These are phyloP conservation scores for Leishmania arabica DNA, from an alignment of 208 protist genomes.

Conservation along the genomic window DNA sequence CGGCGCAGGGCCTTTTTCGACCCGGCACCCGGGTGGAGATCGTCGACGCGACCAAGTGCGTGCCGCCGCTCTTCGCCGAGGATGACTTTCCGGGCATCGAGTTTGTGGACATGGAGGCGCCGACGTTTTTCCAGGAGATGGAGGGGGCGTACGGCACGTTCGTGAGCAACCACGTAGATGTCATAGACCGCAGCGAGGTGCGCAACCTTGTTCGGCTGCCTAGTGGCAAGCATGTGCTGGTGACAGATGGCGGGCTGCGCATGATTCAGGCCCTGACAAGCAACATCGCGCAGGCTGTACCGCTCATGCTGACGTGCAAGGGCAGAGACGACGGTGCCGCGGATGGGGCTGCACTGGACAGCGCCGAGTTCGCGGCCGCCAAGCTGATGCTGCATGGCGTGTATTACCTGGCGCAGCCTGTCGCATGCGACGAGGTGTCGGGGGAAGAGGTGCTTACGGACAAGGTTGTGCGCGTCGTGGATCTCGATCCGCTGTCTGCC, in stretches of 20 bases:
- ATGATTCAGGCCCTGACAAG: slow-evolving; percentile 75
- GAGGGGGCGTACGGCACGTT: slow-evolving; percentile 83
- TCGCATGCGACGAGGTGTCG: slow-evolving; percentile 43
- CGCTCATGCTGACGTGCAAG: slow-evolving; percentile 32
- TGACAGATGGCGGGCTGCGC: slow-evolving; percentile 81
- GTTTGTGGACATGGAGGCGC: slow-evolving; percentile 73
- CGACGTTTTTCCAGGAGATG: slow-evolving; percentile 54
- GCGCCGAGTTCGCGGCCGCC: slow-evolving; percentile 46
- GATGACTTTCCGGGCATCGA: slow-evolving; percentile 77
- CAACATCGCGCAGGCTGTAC: slow-evolving; percentile 30
- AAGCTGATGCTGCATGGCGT: slow-evolving; percentile 50
- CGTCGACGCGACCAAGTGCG: slow-evolving; percentile 67
- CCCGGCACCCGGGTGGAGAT: slow-evolving; percentile 76
- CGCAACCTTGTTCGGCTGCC: slow-evolving; percentile 83
- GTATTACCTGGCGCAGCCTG: slow-evolving; percentile 68
- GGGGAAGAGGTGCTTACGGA: slow-evolving; percentile 45
- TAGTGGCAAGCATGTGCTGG: slow-evolving; percentile 78
- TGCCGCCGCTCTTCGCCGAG: slow-evolving; percentile 78
- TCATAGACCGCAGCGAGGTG: slow-evolving; percentile 84
- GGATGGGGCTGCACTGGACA: slow-evolving; percentile 14
- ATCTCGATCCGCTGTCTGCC: slow-evolving; percentile 52
- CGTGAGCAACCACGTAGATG: slow-evolving; percentile 85
- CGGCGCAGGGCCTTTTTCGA: slow-evolving; percentile 80
- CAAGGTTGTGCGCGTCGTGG: slow-evolving; percentile 65
- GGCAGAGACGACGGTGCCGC: background rate